Base-by-base conservation (phyloP, 129 eudicot species). In the Helichrysum umbraculigerum region DNA sequence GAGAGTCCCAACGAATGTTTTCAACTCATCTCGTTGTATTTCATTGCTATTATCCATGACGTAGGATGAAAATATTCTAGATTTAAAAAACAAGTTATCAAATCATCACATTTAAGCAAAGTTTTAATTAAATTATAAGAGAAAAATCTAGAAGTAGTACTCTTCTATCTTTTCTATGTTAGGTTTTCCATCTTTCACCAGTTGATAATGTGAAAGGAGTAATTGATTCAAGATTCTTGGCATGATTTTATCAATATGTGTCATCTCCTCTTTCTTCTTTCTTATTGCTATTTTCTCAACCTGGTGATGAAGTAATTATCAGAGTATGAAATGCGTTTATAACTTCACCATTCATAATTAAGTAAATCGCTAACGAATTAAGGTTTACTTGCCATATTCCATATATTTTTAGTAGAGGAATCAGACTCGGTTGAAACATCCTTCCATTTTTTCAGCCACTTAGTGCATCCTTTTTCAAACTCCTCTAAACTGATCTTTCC, bases 221-320 rank as follows among this genome's bases (percentile, higher is more conserved):
- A 44, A 44, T 0, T 75, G 79, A 33, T 76, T 50, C 65, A 76
- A 6, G 56, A 76, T 66, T 64, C 72, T 65, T 50, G 79, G 79
- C 72, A 76, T 76, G 54, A 76, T 66, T 33, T 64, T 44, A 15
- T 76, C 66, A 15, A 76, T 76, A 6, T 5, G 44, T 34, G 73
- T 30, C 9, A 76, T 71, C 19, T 76, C 34, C 0, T 37, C 63
- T 30, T 54, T 50, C 30, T 76, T 21, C 4, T 67, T 76, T 20
- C 25, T 66, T 11, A 50, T 50, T 51, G 72, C 73, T 12, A 65
- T 15, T 15, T 11, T 30, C 73, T 47, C n/a, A 21, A 65, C 50
- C 79, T 76, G 73, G 29, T 4, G 32, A n/a, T 22, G 2, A 35
- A 32, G 21, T 5, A 42, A 4, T n/a, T 2, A n/a, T 41, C 10